Conservation (phyloP, 805 yeast genomes). For the Saccharomycopsis sp. region DNA sequence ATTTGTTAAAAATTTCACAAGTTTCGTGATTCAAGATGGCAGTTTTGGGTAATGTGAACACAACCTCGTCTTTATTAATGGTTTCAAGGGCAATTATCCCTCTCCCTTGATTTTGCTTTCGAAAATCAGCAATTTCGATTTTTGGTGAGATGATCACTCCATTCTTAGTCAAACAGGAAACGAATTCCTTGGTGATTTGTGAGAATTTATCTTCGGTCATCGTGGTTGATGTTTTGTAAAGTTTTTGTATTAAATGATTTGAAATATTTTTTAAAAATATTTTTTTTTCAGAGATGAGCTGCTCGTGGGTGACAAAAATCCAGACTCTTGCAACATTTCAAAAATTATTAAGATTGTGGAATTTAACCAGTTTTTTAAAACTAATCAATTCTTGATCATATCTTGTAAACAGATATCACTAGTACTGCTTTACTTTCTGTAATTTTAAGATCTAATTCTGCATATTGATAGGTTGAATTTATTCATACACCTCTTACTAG, state of each 20-base stretch:
- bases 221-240: neutral
- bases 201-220: neutral
- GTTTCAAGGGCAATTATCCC: slow-evolving; percentile 59
- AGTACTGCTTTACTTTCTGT: too few relatives aligned
- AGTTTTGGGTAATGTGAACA: slow-evolving; percentile 60
- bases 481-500: too few relatives aligned
- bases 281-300: neutral
- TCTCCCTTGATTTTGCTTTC: slow-evolving; percentile 58
- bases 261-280: neutral
- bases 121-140: slow-evolving; percentile 48
- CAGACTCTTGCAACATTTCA: neutral
- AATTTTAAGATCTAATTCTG: too few relatives aligned
- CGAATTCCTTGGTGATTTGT: slow-evolving; percentile 31
- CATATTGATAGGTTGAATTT: too few relatives aligned
- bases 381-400: too few relatives aligned
- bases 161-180: slow-evolving; percentile 33
- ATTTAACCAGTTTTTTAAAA: too few relatives aligned
- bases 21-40: slow-evolving; percentile 50
- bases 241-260: too few relatives aligned
- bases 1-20: slow-evolving; percentile 29
- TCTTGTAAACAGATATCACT: too few relatives aligned
- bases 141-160: slow-evolving; percentile 44
- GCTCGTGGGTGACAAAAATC: too few relatives aligned
- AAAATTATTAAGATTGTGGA: too few relatives aligned
- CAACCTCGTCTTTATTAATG: slow-evolving; percentile 48